Percentiles rank a stretch among this genome's conserved stretches.
phyloP scores from a whole-genome alignment of 371 early-diverging fungal genomes.

The Rhizopus stolonifer region DNA sequence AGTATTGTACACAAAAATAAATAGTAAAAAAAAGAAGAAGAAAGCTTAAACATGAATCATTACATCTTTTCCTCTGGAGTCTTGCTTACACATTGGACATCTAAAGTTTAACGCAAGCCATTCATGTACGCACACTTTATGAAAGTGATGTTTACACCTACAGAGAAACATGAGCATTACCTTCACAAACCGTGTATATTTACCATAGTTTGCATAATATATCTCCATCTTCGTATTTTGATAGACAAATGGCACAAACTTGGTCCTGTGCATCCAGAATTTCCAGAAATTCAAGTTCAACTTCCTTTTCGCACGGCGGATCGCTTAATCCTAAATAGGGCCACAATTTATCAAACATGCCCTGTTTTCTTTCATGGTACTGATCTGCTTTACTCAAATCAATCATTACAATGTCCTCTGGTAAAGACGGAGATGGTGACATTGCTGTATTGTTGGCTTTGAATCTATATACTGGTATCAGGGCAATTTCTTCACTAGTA shows the following conservation, averaged over 20 bases:
- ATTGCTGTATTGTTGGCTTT: constrained; percentile 18
- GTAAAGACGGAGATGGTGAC: background rate
- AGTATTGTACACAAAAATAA: too few species aligned
- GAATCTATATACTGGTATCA: constrained; percentile 52
- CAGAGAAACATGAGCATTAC: too few species aligned
- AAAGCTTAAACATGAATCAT: constrained; percentile 11
- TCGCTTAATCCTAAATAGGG: constrained; percentile 28
- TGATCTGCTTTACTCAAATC: constrained; percentile 16
- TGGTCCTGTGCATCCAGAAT: constrained; percentile 48
- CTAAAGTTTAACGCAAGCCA: constrained; percentile 33
- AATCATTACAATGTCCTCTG: constrained; percentile 14
- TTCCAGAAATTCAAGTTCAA: constrained; percentile 30
- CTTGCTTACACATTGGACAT: constrained; percentile 44
- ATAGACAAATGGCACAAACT: constrained; percentile 65
- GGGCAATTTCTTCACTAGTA: constrained; percentile 55
- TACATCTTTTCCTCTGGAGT: constrained; percentile 27
- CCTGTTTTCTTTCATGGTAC: constrained; percentile 8
- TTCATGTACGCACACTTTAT: constrained; percentile 32
- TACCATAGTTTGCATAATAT: constrained; percentile 58
- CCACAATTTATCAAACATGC: constrained; percentile 31
- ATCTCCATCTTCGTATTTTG: constrained; percentile 65
- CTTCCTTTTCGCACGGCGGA: constrained; percentile 17
- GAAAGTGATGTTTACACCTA: constrained; percentile 45
- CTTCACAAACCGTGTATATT: background rate
- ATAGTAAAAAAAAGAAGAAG: too few species aligned